Evolutionary conservation across 179 eudicot genomes (phyloP), one percentile per base, ranked within the genome.

Genomic region (Silene noctiflora): DNA sequence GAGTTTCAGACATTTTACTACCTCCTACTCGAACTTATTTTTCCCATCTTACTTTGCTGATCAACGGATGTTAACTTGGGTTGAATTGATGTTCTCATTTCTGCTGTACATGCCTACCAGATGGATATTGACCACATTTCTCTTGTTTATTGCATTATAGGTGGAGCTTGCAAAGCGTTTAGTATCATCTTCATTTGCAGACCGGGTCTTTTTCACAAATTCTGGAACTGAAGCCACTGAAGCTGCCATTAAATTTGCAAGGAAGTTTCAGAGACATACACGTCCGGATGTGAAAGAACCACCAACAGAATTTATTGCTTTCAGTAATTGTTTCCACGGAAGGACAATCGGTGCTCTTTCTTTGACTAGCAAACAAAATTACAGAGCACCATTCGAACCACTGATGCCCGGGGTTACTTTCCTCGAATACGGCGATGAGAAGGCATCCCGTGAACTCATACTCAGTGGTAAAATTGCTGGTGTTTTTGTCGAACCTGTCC

Each of bases 151-250:
- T 53, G 78, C 46, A 51, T 78, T 56, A 31, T 82, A 93, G 98
- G 89, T 88, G 75, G 94, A 92, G 80, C 98, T 94, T 73, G 98
- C 97, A 31, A 85, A 86, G 77, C 96, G 89, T n/a, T 83, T 94
- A 8, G 85, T 89, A 27, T 83, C 84, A 39, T 60, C 85, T 77
- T 94, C 96, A n/a, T 90, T 94, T 85, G 98, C 97, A 24, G 99
- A 92, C 71, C 90, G 91, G 16, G 92, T 94, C 59, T 92, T 94
- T 78, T 92, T 88, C 76, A 77, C 90, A 16, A 94, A 90, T 79
- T 90, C 97, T 31, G 97, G 94, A 69, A 88, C 97, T 6, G 98
- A 94, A 80, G 97, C 97, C 39, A 94, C 84, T 78, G 98, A 90
- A 89, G 95, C 97, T 76, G 96, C 97, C 14, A 94, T 92, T 55